phyloP scores from a whole-genome alignment of 495 filamentous ascomycete species.

The Podospora sp. region DNA sequence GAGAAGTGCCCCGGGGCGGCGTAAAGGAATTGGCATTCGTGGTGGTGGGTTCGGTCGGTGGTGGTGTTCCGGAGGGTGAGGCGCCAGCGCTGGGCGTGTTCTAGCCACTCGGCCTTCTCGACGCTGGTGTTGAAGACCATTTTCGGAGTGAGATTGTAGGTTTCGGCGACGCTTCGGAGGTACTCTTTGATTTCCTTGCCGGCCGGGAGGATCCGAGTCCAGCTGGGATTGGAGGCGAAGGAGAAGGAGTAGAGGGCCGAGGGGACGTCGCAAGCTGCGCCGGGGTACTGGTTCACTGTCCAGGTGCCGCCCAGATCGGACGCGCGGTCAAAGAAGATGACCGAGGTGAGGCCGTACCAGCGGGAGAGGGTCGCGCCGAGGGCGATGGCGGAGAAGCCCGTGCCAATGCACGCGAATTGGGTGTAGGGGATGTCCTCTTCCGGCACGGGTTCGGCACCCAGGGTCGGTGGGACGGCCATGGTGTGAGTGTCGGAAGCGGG shows the following conservation, averaged over 20 bases:
- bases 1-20: conserved; percentile 55
- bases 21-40: conserved; percentile 46
- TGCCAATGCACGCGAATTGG: conserved; percentile 56
- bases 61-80: conserved; percentile 18
- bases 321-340: conserved; percentile 66
- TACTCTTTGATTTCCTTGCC: conserved; percentile 62
- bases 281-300: conserved; percentile 69
- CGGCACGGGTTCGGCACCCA: background rate
- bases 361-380: conserved; percentile 65
- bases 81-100: conserved; percentile 48
- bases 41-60: conserved; percentile 7
- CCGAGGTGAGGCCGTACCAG: conserved; percentile 59
- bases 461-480: background rate
- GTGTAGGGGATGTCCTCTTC: conserved; percentile 23
- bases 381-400: conserved; percentile 68
- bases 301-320: conserved; percentile 68
- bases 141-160: conserved; percentile 61
- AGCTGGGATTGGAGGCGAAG: conserved; percentile 60
- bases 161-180: conserved; percentile 58
- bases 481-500: background rate
- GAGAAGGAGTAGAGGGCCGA: conserved; percentile 61
- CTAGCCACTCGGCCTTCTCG: conserved; percentile 60
- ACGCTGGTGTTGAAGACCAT: conserved; percentile 63
- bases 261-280: conserved; percentile 49
- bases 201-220: conserved; percentile 58